These are phyloP conservation scores for Gossypium lobatum DNA, from an alignment of 441 rosid species.

Conservation along the genomic window DNA sequence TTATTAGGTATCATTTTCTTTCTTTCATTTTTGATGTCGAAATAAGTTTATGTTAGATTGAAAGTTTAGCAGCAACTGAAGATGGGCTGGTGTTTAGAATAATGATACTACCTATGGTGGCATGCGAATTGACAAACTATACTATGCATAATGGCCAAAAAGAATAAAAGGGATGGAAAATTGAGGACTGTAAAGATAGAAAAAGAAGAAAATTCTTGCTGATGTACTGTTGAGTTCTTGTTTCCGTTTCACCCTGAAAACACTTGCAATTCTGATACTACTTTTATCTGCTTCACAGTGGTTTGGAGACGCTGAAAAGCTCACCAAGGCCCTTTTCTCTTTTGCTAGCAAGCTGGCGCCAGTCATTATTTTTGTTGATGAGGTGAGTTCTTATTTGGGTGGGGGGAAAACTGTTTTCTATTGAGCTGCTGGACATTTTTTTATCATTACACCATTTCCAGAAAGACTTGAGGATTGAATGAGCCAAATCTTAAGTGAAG, in stretches of 20 bases:
- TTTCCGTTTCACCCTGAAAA: not conserved
- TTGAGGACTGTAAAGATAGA: not conserved
- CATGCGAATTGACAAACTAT: not conserved
- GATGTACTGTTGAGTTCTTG: not conserved
- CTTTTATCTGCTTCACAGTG: conserved; percentile 45
- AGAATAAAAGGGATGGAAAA: not conserved
- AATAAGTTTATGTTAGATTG: not conserved
- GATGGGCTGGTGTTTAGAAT: not conserved
- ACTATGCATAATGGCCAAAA: not conserved
- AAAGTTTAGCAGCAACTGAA: not conserved
- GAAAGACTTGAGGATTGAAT: not conserved
- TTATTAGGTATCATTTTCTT: not conserved
- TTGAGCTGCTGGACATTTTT: not conserved
- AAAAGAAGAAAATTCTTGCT: not conserved
- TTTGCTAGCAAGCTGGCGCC: conserved; percentile 92
- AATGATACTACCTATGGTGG: not conserved
- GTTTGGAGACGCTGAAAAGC: conserved; percentile 99
- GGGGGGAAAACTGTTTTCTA: not conserved
- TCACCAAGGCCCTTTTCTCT: conserved; percentile 89
- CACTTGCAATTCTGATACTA: not conserved
- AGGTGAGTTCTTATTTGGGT: conserved; percentile 40
- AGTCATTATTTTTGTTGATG: conserved; percentile 90
- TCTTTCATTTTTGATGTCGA: not conserved
- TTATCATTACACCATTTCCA: not conserved
- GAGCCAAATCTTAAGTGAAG: not conserved